Evolutionary conservation across 2,329 filamentous ascomycete genomes (phyloP).

Genomic region (Colletotrichum chrysophilum): DNA sequence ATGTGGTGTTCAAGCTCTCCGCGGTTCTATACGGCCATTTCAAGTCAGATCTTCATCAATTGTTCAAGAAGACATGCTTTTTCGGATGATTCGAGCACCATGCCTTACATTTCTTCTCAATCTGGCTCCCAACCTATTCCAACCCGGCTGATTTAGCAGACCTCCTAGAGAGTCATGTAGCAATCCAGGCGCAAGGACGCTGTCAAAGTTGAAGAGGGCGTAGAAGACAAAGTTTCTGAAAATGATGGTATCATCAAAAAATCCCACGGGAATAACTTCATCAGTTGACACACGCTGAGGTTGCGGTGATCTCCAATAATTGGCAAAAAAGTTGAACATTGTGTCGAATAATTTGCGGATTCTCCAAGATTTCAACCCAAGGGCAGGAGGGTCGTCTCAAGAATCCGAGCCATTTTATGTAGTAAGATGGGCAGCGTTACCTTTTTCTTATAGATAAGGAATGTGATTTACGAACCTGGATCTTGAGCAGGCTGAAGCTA

Average conservation of each 20-base stretch:
- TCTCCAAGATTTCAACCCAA: background rate
- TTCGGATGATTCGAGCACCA: background rate
- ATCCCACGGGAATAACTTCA: conserved; percentile 27
- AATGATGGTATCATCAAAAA: conserved; percentile 29
- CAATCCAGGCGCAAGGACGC: conserved; percentile 26
- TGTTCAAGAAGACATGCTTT: background rate
- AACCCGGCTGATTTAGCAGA: conserved; percentile 24
- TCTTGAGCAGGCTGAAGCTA: background rate
- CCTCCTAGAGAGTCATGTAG: conserved; percentile 22
- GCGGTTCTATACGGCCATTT: conserved; percentile 8
- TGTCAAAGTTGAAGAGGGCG: conserved; percentile 30
- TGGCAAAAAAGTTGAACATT: background rate
- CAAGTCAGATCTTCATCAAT: background rate
- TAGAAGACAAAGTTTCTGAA: conserved; percentile 27
- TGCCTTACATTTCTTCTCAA: conserved; percentile 25
- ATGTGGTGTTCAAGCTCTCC: conserved; percentile 47
- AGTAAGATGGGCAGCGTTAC: background rate
- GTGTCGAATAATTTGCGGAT: background rate
- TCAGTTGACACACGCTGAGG: conserved; percentile 22
- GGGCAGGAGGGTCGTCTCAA: background rate
- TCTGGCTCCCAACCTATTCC: conserved; percentile 29
- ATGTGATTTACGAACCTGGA: background rate
- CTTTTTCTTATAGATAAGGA: background rate
- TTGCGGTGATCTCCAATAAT: background rate
- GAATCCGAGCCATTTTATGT: background rate